Conservation (phyloP, 2,329 filamentous ascomycete genomes). For the Lithohypha guttulata region DNA sequence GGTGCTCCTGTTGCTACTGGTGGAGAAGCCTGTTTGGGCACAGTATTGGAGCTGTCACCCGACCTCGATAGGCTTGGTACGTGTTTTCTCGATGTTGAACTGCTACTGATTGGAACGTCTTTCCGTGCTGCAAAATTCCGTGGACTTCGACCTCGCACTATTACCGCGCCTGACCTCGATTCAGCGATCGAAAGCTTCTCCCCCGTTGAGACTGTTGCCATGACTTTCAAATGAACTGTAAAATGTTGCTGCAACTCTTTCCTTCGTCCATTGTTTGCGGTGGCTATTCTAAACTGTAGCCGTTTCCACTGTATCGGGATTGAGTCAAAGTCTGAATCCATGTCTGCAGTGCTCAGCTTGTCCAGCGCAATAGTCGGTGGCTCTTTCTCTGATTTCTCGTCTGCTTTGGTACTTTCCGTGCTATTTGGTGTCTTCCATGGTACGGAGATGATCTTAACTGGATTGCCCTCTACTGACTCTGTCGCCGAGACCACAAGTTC, state of each 20-base stretch:
- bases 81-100: conserved; percentile 67
- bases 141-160: conserved; percentile 84
- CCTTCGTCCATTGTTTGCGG: conserved; percentile 86
- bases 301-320: conserved; percentile 93
- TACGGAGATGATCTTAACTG: conserved; percentile 88
- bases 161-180: conserved; percentile 77
- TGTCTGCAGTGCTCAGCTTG: conserved; percentile 52
- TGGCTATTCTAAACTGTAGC: conserved; percentile 87
- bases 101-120: conserved; percentile 77
- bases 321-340: conserved; percentile 73
- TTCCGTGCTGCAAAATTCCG: conserved; percentile 91
- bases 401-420: conserved; percentile 41
- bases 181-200: conserved; percentile 71
- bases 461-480: conserved; percentile 85
- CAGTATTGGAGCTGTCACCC: conserved; percentile 16
- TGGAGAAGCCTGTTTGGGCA: conserved; percentile 18
- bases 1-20: conserved; percentile 12
- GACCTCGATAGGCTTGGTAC: conserved; percentile 26
- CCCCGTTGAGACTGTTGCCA: conserved; percentile 75
- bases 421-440: conserved; percentile 94
- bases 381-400: conserved; percentile 69
- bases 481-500: conserved; percentile 86
- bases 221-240: conserved; percentile 73
- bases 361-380: conserved; percentile 70
- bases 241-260: conserved; percentile 97